Evolutionary conservation across 1,284 basidiomycete genomes (phyloP).

Genomic region (Cutaneotrichosporon spelunceum): DNA sequence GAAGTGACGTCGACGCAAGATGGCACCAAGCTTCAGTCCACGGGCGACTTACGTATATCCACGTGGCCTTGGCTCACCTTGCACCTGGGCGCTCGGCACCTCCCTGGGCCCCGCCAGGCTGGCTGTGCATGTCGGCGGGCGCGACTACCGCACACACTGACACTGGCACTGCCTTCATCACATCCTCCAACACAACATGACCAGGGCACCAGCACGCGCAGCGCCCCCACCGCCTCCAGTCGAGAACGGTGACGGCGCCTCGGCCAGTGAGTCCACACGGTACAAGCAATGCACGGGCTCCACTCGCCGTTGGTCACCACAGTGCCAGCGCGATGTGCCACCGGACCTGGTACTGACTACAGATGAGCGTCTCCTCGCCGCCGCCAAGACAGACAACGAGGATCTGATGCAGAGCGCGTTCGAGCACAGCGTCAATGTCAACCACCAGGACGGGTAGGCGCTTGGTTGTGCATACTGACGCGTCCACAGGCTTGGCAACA

Average conservation of each 20-base stretch:
- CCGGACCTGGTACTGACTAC: conserved; percentile 14
- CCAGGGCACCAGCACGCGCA: conserved; percentile 30
- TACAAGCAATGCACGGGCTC: neutral
- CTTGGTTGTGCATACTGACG: conserved; percentile 12
- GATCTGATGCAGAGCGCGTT: conserved; percentile 65
- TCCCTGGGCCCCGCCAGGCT: neutral
- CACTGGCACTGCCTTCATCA: neutral
- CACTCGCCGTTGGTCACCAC: too few relatives aligned
- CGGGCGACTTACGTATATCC: too few relatives aligned
- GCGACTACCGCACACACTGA: neutral
- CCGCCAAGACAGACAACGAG: conserved; percentile 71
- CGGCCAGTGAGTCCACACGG: conserved; percentile 37
- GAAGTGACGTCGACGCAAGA: too few relatives aligned
- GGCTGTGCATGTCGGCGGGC: neutral
- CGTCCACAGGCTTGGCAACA: conserved; percentile 65
- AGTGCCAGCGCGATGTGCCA: neutral
- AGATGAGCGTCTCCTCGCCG: conserved; percentile 72
- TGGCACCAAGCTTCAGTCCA: too few relatives aligned
- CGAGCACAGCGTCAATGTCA: conserved; percentile 62
- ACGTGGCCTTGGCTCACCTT: too few relatives aligned
- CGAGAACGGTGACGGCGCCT: conserved; percentile 39
- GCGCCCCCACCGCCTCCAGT: conserved; percentile 45
- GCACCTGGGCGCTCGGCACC: neutral
- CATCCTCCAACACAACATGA: conserved; percentile 19
- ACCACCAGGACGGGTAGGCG: conserved; percentile 70